phyloP scores from a whole-genome alignment of 2,329 filamentous ascomycete species.

The Cryphonectria parasitica region DNA sequence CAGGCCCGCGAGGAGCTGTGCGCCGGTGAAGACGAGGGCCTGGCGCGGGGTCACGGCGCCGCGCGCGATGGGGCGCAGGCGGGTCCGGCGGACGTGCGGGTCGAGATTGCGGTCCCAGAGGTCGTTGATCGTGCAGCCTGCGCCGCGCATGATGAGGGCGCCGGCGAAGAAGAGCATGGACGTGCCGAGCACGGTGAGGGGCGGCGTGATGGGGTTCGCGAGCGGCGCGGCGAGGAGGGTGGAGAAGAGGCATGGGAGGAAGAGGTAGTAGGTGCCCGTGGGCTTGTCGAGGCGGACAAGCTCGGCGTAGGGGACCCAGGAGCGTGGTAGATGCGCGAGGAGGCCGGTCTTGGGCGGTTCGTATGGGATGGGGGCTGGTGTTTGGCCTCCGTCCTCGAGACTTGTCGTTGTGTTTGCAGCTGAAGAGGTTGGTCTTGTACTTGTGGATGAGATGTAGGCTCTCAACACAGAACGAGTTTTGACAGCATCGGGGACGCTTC shows the following conservation, averaged over 20 bases:
- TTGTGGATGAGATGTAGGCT: conserved; percentile 12
- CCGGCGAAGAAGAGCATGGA: conserved; percentile 73
- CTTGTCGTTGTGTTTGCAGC: neutral
- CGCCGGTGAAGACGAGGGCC: conserved; percentile 75
- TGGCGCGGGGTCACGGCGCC: conserved; percentile 73
- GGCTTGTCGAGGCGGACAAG: conserved; percentile 82
- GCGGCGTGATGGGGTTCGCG: conserved; percentile 61
- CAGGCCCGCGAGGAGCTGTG: conserved; percentile 73
- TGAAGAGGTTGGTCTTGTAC: conserved; percentile 1
- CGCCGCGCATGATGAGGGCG: conserved; percentile 83
- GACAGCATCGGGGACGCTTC: neutral
- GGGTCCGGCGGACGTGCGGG: conserved; percentile 75
- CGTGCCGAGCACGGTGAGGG: conserved; percentile 65
- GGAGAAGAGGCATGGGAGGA: conserved; percentile 83
- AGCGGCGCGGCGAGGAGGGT: conserved; percentile 79
- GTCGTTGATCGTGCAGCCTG: conserved; percentile 88
- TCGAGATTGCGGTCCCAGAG: conserved; percentile 89
- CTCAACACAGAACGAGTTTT: neutral
- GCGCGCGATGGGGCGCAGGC: conserved; percentile 78
- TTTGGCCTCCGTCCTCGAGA: neutral
- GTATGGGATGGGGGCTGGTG: conserved; percentile 49
- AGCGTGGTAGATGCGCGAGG: conserved; percentile 68
- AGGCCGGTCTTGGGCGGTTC: conserved; percentile 72
- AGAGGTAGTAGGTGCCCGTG: conserved; percentile 81
- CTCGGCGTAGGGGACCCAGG: conserved; percentile 80